phyloP scores from a whole-genome alignment of 2,329 filamentous ascomycete species.

The Pseudogymnoascus sp. region DNA sequence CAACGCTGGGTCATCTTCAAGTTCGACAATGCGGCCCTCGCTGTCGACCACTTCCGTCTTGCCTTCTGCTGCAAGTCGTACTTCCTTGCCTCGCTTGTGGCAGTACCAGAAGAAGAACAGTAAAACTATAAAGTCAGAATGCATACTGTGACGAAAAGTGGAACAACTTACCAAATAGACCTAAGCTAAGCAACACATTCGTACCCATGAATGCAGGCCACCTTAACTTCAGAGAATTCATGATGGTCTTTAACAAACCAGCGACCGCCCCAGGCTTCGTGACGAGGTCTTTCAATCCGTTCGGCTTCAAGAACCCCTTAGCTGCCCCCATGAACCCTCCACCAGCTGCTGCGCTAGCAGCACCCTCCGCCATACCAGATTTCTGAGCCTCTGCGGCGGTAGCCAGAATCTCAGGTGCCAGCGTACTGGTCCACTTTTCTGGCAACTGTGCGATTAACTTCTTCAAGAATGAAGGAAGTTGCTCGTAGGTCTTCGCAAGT shows the following conservation, averaged over 20 bases:
- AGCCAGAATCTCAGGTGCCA: conserved; percentile 77
- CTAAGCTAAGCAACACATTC: conserved; percentile 84
- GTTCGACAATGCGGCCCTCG: conserved; percentile 21
- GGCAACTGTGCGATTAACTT: conserved; percentile 81
- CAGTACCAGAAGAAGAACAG: conserved; percentile 97
- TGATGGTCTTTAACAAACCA: conserved; percentile 78
- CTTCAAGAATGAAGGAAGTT: conserved; percentile 70
- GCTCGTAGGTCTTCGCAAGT: conserved; percentile 52
- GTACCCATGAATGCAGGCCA: conserved; percentile 90
- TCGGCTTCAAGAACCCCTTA: conserved; percentile 60
- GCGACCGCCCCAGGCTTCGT: conserved; percentile 82
- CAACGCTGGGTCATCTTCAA: conserved; percentile 21
- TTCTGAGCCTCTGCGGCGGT: conserved; percentile 64
- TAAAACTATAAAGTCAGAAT: conserved; percentile 45
- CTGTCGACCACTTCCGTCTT: conserved; percentile 15
- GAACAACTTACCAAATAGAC: conserved; percentile 64
- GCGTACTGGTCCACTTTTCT: conserved; percentile 63
- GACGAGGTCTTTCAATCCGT: conserved; percentile 68
- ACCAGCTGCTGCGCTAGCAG: conserved; percentile 12
- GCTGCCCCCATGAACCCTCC: conserved; percentile 43
- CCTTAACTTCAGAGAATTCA: conserved; percentile 75
- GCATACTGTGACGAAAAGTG: not conserved
- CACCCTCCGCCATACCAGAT: conserved; percentile 28
- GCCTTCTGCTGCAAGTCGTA: conserved; percentile 46
- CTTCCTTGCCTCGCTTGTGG: conserved; percentile 86